Evolutionary conservation across 805 yeast species (phyloP), one percentile per base, ranked within the genome.

Genomic region (Wickerhamiella dianesei): DNA sequence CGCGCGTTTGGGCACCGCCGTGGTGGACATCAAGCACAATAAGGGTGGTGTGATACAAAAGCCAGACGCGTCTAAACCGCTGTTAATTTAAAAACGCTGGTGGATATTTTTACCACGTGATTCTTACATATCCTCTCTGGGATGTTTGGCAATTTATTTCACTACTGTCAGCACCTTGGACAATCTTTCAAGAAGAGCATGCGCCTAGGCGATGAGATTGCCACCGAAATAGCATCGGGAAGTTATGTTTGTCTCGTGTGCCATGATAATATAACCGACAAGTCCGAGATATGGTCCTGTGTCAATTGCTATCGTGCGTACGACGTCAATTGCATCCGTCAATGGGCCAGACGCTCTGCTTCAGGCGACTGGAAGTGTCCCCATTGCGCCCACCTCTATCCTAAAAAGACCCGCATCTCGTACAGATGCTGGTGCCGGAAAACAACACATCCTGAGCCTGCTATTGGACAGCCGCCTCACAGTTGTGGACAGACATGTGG

Each of bases 231-330:
- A 42, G 70, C 69, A 40, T 72, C 74, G 12, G 88, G 84, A n/a
- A 70, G 73, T 1, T 88, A 89, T 58, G 72, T 76, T 1, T 89
- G 98, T 64, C 69, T 89, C 61, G 85, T 89, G 12, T 89, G 98
- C 64, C 83, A 95, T 0, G 79, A 82, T 35, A 89, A 85, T 52
- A 72, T 89, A 50, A 84, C 79, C 44, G 69, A 75, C 3, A 64
- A 68, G 12, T 77, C 87, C 19, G 65, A 70, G 41, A 70, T 87
- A 46, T 92, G 95, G 92, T 73, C 86, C 4, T 89, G 98, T 61
- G 61, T 64, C 5, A 67, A 70, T 21, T 89, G 98, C 60, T 81
- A 66, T 58, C 69, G 96, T 49, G 94, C 82, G 1, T 89, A 85
- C 59, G 96, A 89, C 60, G 68, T 86, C 41, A 79, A 77, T 13